Evolutionary conservation across 345 rosid species (phyloP).

Genomic region (Pugionium cornutum): DNA sequence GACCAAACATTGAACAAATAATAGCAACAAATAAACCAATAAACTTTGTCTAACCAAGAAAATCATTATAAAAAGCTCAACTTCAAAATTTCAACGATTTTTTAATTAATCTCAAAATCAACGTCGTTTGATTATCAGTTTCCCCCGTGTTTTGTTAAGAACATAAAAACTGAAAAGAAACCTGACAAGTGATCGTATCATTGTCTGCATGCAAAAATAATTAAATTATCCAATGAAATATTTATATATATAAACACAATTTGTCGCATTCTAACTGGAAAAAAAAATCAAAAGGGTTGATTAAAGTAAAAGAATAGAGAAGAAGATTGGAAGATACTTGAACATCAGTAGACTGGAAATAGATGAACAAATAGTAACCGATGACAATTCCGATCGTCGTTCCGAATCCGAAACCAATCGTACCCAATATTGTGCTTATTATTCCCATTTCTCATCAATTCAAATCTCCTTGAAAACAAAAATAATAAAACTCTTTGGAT

Average conservation of each 20-base stretch:
- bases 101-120: background rate
- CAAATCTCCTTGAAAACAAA: background rate
- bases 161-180: background rate
- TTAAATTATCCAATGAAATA: too few relatives aligned
- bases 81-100: background rate
- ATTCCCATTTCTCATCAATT: constrained; percentile 57
- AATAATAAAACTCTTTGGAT: background rate
- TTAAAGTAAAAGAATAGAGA: constrained; percentile 3
- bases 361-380: constrained; percentile 82
- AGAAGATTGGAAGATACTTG: constrained; percentile 48
- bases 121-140: background rate
- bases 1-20: constrained; percentile 15
- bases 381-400: constrained; percentile 65
- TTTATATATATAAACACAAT: too few relatives aligned
- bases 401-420: constrained; percentile 77
- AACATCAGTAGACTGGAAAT: constrained; percentile 64
- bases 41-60: background rate
- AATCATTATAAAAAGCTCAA: background rate
- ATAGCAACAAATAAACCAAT: constrained; percentile 9
- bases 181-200: background rate
- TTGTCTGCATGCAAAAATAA: background rate
- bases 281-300: constrained; percentile 7
- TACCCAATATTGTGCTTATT: constrained; percentile 60
- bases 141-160: background rate
- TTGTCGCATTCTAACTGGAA: too few relatives aligned